These are phyloP conservation scores for Dactylellina haptotyla DNA, from an alignment of 2,329 filamentous ascomycete species.

Conservation along the genomic window DNA sequence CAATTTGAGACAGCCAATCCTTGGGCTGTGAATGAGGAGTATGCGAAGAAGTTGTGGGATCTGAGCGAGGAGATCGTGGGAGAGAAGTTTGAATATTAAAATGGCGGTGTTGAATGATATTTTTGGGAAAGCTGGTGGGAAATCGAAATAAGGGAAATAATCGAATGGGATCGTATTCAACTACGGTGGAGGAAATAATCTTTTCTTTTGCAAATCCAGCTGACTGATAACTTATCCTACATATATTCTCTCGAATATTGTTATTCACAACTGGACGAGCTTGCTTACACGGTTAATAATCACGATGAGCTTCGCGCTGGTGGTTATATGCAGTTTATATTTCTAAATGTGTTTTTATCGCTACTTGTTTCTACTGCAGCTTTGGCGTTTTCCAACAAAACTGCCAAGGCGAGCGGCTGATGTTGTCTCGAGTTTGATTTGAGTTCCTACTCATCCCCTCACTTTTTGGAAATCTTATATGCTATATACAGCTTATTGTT, in stretches of 20 bases:
- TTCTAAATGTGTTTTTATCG: neutral
- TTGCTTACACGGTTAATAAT: too few species aligned
- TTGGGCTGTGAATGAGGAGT: constrained; percentile 60
- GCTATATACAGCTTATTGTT: too few species aligned
- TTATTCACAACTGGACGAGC: neutral
- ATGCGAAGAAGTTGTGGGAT: constrained; percentile 63
- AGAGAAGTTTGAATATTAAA: constrained; percentile 59
- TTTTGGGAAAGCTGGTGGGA: neutral
- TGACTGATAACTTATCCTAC: neutral
- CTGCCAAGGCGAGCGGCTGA: too few species aligned
- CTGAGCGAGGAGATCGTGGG: constrained; percentile 64
- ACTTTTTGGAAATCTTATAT: too few species aligned
- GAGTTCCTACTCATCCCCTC: too few species aligned
- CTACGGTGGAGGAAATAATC: neutral
- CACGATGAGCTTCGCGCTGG: neutral
- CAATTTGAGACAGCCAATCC: constrained; percentile 15
- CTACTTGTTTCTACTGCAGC: neutral
- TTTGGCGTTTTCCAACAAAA: too few species aligned
- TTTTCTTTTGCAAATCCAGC: neutral
- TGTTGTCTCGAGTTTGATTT: too few species aligned
- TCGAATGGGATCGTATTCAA: neutral
- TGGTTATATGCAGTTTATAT: neutral
- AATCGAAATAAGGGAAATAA: neutral
- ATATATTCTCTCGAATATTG: neutral
- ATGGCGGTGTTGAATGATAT: neutral